A percentile compares a stretch with the other conserved stretches of the same genome.
Evolutionary conservation across 2,329 filamentous ascomycete genomes (phyloP).

Genomic region (Phialophora verrucosa): DNA sequence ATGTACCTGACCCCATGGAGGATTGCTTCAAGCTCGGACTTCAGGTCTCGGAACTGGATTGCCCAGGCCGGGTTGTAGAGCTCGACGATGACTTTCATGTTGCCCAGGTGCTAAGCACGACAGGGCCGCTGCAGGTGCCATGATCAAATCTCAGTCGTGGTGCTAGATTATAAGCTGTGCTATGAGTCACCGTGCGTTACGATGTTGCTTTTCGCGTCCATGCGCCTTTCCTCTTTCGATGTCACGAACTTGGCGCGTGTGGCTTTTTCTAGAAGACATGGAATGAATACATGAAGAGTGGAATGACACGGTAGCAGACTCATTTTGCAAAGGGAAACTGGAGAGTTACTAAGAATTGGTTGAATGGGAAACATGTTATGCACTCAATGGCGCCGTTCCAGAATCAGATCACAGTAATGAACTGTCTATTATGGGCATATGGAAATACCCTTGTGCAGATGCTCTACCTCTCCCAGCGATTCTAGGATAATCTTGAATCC

Average conservation of each 20-base stretch:
- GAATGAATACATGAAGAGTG: too few relatives aligned
- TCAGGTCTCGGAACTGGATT: constrained; percentile 28
- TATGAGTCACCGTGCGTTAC: neutral
- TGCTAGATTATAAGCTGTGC: neutral
- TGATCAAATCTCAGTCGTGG: neutral
- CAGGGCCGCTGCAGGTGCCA: neutral
- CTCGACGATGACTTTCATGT: constrained; percentile 33
- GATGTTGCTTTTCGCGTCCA: neutral
- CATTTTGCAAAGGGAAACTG: too few relatives aligned
- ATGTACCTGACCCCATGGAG: constrained; percentile 27
- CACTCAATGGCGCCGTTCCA: too few relatives aligned
- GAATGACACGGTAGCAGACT: too few relatives aligned
- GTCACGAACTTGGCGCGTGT: neutral
- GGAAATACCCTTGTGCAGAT: too few relatives aligned
- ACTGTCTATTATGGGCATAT: too few relatives aligned
- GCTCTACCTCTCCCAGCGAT: too few relatives aligned
- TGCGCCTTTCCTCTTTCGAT: neutral
- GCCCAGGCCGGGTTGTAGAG: constrained; percentile 32
- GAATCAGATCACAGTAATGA: too few relatives aligned
- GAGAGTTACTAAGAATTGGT: too few relatives aligned
- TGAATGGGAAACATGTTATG: too few relatives aligned
- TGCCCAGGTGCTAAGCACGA: neutral
- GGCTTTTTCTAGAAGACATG: too few relatives aligned
- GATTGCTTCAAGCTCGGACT: constrained; percentile 30
- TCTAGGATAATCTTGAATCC: too few relatives aligned